phyloP scores from a whole-genome alignment of 257 asterid genomes.

The Solanum corneliomulleri region DNA sequence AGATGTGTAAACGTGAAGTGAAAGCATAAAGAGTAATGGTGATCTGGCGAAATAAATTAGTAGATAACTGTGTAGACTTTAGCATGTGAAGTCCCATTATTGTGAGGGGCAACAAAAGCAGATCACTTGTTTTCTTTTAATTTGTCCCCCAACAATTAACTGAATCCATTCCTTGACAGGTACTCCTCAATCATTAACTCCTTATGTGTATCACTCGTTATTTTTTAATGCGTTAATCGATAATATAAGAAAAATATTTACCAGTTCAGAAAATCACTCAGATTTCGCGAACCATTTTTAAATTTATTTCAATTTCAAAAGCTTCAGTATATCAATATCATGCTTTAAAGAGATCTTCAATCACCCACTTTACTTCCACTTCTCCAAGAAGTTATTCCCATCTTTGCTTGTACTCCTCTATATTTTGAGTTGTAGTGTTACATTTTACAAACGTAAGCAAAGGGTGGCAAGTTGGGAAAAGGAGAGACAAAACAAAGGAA shows the following conservation, averaged over 20 bases:
- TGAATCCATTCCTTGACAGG: neutral
- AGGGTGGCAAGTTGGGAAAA: neutral
- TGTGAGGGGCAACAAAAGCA: neutral
- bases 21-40: neutral
- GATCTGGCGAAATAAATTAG: neutral
- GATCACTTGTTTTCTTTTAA: neutral
- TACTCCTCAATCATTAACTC: neutral
- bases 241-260: neutral
- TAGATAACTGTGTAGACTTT: neutral
- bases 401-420: neutral
- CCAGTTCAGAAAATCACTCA: no score
- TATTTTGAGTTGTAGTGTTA: neutral
- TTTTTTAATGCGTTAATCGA: neutral
- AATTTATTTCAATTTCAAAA: no score
- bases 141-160: neutral
- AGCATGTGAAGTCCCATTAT: neutral
- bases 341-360: no score
- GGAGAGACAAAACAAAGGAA: neutral
- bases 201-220: neutral
- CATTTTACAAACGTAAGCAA: neutral
- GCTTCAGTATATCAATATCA: no score
- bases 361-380: neutral
- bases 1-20: neutral
- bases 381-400: neutral
- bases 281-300: accelerated